Percentiles rank a stretch among this genome's conserved stretches.
These are phyloP conservation scores for Apostasia shenzhenica DNA, from an alignment of 106 monocot genomes.

Conservation along the genomic window DNA sequence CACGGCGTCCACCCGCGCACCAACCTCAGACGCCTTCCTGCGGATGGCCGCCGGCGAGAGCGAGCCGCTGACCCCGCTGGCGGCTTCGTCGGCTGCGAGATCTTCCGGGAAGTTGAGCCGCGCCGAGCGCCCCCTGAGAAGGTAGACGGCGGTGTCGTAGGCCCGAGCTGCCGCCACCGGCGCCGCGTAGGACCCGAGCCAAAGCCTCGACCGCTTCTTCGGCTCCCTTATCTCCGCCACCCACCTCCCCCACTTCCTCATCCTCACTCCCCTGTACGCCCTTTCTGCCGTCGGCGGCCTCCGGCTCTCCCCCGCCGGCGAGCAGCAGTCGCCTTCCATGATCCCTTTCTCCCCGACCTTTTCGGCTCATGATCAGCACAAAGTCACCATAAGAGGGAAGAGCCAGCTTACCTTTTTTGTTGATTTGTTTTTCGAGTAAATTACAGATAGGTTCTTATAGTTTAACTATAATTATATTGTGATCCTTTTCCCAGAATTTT, in stretches of 20 bases:
- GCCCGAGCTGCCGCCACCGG: conserved; percentile 51
- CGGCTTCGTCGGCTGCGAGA: not conserved
- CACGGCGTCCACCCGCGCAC: conserved; percentile 24
- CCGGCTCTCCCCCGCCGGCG: not conserved
- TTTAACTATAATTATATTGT: too few relatives aligned
- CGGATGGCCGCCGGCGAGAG: conserved; percentile 18
- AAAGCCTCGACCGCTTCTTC: conserved; percentile 43
- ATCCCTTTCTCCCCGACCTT: too few relatives aligned
- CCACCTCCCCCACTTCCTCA: conserved; percentile 78
- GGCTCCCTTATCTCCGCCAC: conserved; percentile 73
- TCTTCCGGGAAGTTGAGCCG: conserved; percentile 47
- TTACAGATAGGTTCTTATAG: too few relatives aligned
- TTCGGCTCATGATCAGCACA: too few relatives aligned
- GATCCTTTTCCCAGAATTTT: too few relatives aligned
- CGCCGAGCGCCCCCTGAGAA: conserved; percentile 41
- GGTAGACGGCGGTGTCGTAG: conserved; percentile 51
- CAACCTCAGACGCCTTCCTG: conserved; percentile 28
- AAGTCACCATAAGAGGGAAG: too few relatives aligned
- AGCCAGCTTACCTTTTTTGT: too few relatives aligned
- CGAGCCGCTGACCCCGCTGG: not conserved
- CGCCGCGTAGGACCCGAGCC: conserved; percentile 45
- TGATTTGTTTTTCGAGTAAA: too few relatives aligned
- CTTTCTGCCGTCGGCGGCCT: not conserved
- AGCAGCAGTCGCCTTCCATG: not conserved
- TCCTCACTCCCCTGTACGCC: conserved; percentile 30